Evolutionary conservation across 805 yeast genomes (phyloP).

Genomic region (Saturnispora kantuleensis): DNA sequence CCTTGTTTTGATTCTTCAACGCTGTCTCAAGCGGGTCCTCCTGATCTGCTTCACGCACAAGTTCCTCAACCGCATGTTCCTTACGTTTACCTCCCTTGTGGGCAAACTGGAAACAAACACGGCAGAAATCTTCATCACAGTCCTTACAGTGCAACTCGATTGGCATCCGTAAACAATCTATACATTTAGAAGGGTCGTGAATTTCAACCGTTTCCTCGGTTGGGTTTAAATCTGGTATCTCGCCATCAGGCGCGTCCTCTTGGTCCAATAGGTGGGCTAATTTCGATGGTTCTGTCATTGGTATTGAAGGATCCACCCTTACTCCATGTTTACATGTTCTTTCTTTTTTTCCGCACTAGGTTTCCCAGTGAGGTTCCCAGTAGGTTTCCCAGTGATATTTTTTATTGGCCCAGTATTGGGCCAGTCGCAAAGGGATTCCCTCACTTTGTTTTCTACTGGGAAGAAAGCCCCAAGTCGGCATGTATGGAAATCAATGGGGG

Average conservation of each 20-base stretch:
- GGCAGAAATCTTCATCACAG: conserved; percentile 62
- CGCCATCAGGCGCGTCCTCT: conserved; percentile 10
- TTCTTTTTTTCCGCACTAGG: no score
- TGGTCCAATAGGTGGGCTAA: conserved; percentile 22
- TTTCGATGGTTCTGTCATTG: conserved; percentile 13
- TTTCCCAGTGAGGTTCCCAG: no score
- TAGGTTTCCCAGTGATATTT: no score
- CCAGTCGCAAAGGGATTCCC: no score
- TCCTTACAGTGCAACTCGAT: conserved; percentile 48
- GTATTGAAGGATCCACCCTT: no score
- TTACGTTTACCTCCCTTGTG: conserved; percentile 62
- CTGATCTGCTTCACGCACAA: conserved; percentile 12
- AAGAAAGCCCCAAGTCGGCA: no score
- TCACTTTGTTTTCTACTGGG: no score
- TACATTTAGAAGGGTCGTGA: conserved; percentile 32
- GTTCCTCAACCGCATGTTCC: conserved; percentile 28
- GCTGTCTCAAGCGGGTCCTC: conserved; percentile 14
- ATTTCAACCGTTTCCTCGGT: conserved; percentile 19
- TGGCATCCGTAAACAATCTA: conserved; percentile 69
- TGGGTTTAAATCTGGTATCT: conserved; percentile 1
- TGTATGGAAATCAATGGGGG: no score
- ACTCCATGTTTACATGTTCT: no score
- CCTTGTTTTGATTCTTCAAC: conserved; percentile 14
- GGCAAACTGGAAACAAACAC: conserved; percentile 56
- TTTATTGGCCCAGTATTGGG: no score